Percentiles rank a stretch among this genome's conserved stretches.
Evolutionary conservation across 305 asterid genomes (phyloP).

Genomic region (Withania somnifera): DNA sequence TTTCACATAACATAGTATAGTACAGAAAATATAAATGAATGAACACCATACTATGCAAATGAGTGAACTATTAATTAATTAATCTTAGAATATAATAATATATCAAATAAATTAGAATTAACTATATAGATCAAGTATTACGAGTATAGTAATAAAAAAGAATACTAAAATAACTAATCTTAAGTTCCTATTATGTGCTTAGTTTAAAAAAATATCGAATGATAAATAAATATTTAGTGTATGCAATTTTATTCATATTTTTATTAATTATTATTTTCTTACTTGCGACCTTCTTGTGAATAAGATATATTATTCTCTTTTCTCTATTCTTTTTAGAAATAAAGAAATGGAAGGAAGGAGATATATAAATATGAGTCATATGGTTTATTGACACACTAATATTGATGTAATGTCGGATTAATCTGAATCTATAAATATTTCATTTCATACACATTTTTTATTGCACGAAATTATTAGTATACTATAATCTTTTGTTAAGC

Average conservation of each 20-base stretch:
- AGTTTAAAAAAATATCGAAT: no score
- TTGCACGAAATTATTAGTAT: neutral
- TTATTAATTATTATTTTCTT: no score
- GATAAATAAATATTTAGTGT: no score
- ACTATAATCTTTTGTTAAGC: no score
- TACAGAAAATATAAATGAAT: neutral
- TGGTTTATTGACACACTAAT: neutral
- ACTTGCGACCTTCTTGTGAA: no score
- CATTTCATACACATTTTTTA: neutral
- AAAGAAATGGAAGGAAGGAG: neutral
- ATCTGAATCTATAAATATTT: neutral
- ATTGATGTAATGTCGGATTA: neutral
- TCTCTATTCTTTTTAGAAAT: no score
- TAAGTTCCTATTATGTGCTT: no score
- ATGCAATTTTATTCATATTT: no score
- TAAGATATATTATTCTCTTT: no score
- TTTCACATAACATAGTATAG: neutral
- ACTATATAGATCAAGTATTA: no score
- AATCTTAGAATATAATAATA: neutral
- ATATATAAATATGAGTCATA: neutral
- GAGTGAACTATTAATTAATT: neutral
- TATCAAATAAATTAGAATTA: neutral
- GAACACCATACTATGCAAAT: neutral
- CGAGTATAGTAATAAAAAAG: no score
- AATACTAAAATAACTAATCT: no score